phyloP scores from a whole-genome alignment of 306 rosid genomes.

The Castanea mollissima region DNA sequence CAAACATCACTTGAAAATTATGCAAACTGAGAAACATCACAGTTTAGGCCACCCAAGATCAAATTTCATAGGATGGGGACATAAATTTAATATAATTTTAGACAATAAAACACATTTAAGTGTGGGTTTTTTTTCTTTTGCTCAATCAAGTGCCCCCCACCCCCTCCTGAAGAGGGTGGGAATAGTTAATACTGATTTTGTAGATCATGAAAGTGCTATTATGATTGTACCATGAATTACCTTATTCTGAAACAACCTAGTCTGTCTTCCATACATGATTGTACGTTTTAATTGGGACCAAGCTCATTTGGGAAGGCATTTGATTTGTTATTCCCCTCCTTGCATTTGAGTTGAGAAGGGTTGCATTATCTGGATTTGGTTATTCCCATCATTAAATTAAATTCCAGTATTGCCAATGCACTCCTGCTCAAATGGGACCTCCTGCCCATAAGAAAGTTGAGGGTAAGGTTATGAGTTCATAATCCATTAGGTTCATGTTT shows the following conservation, averaged over 20 bases:
- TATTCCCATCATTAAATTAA: not conserved
- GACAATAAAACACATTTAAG: not conserved
- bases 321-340: not conserved
- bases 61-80: not conserved
- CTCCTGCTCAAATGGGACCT: too few species aligned
- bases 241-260: not conserved
- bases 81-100: not conserved
- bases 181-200: too few species aligned
- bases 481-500: too few species aligned
- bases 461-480: too few species aligned
- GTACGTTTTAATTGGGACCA: not conserved
- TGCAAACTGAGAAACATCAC: not conserved
- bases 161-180: too few species aligned
- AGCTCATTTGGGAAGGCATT: not conserved
- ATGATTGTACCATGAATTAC: not conserved
- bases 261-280: not conserved
- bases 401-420: not conserved
- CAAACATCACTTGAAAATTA: not conserved
- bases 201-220: not conserved
- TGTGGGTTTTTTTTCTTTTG: too few species aligned
- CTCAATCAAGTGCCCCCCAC: too few species aligned
- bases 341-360: not conserved
- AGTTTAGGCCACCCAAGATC: not conserved
- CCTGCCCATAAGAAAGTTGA: too few species aligned
- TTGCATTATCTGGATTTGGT: not conserved